These are phyloP conservation scores for Diaporthe sp. DNA, from an alignment of 2,329 filamentous ascomycete genomes.

Conservation along the genomic window DNA sequence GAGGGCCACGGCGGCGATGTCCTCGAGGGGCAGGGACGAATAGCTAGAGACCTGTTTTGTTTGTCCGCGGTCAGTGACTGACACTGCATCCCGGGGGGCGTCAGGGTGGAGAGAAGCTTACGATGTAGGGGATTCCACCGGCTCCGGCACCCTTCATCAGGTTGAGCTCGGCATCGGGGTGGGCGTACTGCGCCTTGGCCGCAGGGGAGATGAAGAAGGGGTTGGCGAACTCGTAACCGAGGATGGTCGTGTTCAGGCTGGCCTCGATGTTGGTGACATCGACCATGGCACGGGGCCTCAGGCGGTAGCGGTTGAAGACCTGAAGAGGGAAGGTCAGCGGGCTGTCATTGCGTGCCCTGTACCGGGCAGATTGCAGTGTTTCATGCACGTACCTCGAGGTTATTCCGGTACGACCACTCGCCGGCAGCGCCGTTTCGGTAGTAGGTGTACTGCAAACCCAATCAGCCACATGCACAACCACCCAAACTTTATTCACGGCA, in stretches of 20 bases:
- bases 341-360: background rate
- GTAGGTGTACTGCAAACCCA: constrained; percentile 59
- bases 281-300: constrained; percentile 62
- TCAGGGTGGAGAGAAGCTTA: constrained; percentile 33
- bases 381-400: constrained; percentile 56
- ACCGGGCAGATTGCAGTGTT: background rate
- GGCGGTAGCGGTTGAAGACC: constrained; percentile 60
- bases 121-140: constrained; percentile 65
- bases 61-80: background rate
- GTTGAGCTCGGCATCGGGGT: constrained; percentile 61
- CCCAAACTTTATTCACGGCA: background rate
- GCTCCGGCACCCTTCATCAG: constrained; percentile 62
- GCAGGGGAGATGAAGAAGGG: constrained; percentile 69
- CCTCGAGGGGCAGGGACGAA: constrained; percentile 50
- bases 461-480: constrained; percentile 3
- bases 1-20: constrained; percentile 50
- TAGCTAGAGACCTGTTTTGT: constrained; percentile 49
- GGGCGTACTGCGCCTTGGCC: constrained; percentile 58
- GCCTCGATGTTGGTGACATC: constrained; percentile 60
- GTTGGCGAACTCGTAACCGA: constrained; percentile 65
- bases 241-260: constrained; percentile 59
- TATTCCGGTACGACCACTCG: constrained; percentile 69
- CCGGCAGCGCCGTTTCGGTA: constrained; percentile 68
- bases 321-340: background rate
- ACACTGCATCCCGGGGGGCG: background rate